Base-by-base conservation (phyloP, 225 moss, liverwort and hornwort species). In the Thuidium tamariscinum region DNA sequence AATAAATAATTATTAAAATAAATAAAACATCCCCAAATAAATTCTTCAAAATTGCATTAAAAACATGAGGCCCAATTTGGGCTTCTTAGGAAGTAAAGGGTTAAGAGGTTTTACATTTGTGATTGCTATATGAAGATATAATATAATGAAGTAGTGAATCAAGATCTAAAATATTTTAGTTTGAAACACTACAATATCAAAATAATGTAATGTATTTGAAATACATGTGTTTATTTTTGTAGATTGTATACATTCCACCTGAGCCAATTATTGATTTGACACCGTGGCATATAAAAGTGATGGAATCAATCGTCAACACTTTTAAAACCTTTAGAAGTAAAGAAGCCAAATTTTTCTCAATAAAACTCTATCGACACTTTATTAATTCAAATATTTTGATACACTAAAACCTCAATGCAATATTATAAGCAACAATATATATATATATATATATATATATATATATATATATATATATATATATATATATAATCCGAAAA, bases 201-300 rank as follows among this genome's bases (percentile, higher is more conserved):
- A 62, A 8, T 9, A 20, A 30, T 51, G 23, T 7, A 61, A 51
- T 86, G 6, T 7, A 75, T 4, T 21, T 37, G 48, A 23, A 19
- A 42, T 2, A 29, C 23, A 0, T 3, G 25, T 66, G 1, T 67
- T 29, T 23, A 3, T 32, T n/a, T 60, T 86, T 82, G 63, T 52
- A 94, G 94, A 84, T 91, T 56, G 78, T 87, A 18, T 39, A 16
- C 84, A 85, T 90, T 88, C 92, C 94, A 83, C 86, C 66, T 1
- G 92, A 92, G 78, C 91, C 91, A 46, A 90, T 92, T n/a, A 81
- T 91, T 59, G 94, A 92, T 59, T 27, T 94, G 6, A 91, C 60
- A 42, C 87, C 88, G 4, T 94, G 94, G 94, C 92, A 94, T 25
- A 88, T 93, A 66, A 92, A 82, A 80, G 92, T 94, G 23, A 91